Evolutionary conservation across 129 eudicot species (phyloP), one percentile per base, ranked within the genome.

Genomic region (Gnaphalium uliginosum): DNA sequence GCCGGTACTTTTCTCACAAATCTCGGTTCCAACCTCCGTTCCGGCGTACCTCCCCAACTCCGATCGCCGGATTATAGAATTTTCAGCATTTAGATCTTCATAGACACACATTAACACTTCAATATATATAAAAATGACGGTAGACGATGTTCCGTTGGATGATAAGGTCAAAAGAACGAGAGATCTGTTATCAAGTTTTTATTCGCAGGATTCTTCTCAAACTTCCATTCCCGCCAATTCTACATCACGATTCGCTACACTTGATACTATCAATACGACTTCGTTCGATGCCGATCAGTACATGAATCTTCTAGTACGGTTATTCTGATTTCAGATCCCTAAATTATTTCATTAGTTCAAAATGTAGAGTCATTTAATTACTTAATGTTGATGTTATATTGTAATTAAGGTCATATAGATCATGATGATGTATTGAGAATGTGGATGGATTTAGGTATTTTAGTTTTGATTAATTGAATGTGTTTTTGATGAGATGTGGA

Each of bases 141-240:
- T 75, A 35, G 88, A 86, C 19, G 93, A 77, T 69, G 86, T 61
- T 54, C 87, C 85, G 60, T 8, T 90, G 71, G 98, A 94, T 46
- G 98, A 94, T 48, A 90, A 90, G 81, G 93, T 93, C 24, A 94
- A 87, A 87, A 85, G 97, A 79, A 94, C 86, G 87, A 85, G 98
- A 83, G 97, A 94, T 87, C 96, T 94, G 76, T 51, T 94, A 32
- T 90, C 98, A 77, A 94, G 98, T 79, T 94, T 91, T 66, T 94
- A 94, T 74, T 84, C 99, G 27, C 90, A 87, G 57, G 96, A 94
- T 77, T 83, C 88, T 80, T 82, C 87, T 66, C 82, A 87, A 11
- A 35, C 81, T 30, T 70, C 89, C 21, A 41, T 83, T 25, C 77
- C 81, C 17, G 41, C 84, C 73, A 75, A 62, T 51, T 48, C 90